A percentile compares a stretch with the other conserved stretches of the same genome.
These are phyloP conservation scores for Epichloe brachyelytri DNA, from an alignment of 2,329 filamentous ascomycete genomes.

Conservation along the genomic window DNA sequence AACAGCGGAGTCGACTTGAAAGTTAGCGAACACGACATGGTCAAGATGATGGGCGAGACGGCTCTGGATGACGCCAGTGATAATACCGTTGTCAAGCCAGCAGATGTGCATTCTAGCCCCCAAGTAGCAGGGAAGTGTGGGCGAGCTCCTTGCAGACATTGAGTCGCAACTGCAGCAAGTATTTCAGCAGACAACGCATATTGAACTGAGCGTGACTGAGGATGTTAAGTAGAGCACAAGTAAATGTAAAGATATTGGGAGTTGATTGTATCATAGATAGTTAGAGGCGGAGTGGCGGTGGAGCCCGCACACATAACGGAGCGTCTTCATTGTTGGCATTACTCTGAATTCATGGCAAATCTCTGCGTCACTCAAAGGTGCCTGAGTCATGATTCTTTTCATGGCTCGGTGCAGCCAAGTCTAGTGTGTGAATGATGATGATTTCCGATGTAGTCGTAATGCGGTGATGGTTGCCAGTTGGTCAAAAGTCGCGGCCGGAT, in stretches of 20 bases:
- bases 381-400: too few species aligned
- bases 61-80: constrained; percentile 3
- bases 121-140: neutral
- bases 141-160: constrained; percentile 6
- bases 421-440: too few species aligned
- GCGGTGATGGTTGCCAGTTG: too few species aligned
- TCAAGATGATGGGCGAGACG: constrained; percentile 18
- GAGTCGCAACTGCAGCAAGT: constrained; percentile 10
- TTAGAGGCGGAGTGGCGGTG: too few species aligned
- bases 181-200: constrained; percentile 7
- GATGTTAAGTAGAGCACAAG: neutral
- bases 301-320: too few species aligned
- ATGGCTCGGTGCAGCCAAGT: too few species aligned
- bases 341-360: too few species aligned
- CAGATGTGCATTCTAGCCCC: neutral
- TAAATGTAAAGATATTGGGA: neutral
- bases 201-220: constrained; percentile 12
- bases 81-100: constrained; percentile 1
- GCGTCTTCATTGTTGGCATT: too few species aligned
- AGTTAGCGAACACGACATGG: constrained; percentile 23
- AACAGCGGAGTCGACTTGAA: constrained; percentile 15
- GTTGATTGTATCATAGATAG: neutral
- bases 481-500: constrained; percentile 1
- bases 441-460: too few species aligned
- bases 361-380: too few species aligned